Evolutionary conservation across 345 rosid genomes (phyloP), one percentile per base, ranked within the genome.

Genomic region (Sisymbrium irio): DNA sequence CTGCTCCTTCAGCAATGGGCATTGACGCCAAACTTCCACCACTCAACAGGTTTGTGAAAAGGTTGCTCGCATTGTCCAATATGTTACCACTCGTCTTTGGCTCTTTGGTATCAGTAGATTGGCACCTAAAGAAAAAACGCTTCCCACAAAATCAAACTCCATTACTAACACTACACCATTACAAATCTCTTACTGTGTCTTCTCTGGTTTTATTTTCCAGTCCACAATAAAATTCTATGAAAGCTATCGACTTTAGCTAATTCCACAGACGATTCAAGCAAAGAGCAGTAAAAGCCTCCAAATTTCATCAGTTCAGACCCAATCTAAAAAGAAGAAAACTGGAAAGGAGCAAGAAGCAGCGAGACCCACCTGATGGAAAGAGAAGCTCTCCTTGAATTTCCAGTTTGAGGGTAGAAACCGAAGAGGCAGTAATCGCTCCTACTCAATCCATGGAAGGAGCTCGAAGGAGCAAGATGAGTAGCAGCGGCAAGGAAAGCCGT

Each of bases 1-100:
- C 98, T 10, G 96, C 90, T 6, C 97, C 97, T 88, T 94, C 85
- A 72, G 98, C 98, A 50, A 63, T 75, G 47, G 96, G 98, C 98
- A 89, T 87, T 14, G 93, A 83, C 33, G 88, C 87, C 60, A 91
- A 84, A 73, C 66, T 85, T 36, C 93, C 96, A 19, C 98, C 98
- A 65, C 87, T 94, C 61, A 91, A 79, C 12, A 94, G 73, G 75
- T 82, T 89, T 14, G 98, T 94, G 18, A 94, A 88, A 62, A 91
- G 80, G 68, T 94, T 94, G 78, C 97, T 94, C 0, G 97, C 97
- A 79, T 84, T 89, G 79, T 91, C 98, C 49, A 91, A 65, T 20
- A 89, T 69, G 73, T 78, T 91, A 80, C 36, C 81, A 35, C 27
- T 22, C 27, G 88, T 65, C 80, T 86, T 89, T 5, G 82, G 83